Evolutionary conservation across 495 filamentous ascomycete species (phyloP), one percentile per base, ranked within the genome.

Genomic region (Aspergillus biplanus): DNA sequence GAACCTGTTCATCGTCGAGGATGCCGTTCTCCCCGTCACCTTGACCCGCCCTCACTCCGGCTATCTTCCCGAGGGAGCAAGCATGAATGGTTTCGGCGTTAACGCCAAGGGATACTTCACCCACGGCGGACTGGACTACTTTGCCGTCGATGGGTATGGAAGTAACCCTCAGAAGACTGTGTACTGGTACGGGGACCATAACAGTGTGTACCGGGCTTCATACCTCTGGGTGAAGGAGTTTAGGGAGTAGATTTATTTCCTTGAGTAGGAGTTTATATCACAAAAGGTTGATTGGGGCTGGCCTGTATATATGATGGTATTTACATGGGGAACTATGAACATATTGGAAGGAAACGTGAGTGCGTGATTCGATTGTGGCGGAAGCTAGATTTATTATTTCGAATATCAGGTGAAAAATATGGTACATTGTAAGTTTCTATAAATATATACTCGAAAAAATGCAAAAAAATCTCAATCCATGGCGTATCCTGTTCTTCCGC

Each of bases 41-140:
- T 58, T 77, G 54, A 75, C 74, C 21, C 13, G 58, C 37, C 74
- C 74, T 35, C 71, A 77, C 71, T 75, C 74, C 49, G 72, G 66
- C 7, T 66, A 64, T 21, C 49, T 64, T 9, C 74, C 74, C 49
- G 49, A 71, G 53, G 65, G 61, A n/a, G 74, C 68, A 52, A 74
- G 58, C 61, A 57, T 52, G 16, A 65, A 58, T 21, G 67, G 59
- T 33, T 77, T 75, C 33, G 71, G 68, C 35, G 66, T 68, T 59
- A 71, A 68, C 33, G 67, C 70, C 2, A 56, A 77, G 18, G 74
- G 72, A 5, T 65, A 65, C 49, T 69, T 77, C 55, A 70, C 72
- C 27, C 68, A 73, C 48, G 58, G 65, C 5, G 71, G 63, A 34
- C 66, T 75, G 15, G 64, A 52, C 8, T 71, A 56, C 37, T 76